These are phyloP conservation scores for Saccharomyces mikatae DNA, from an alignment of 805 yeast species.

Conservation along the genomic window DNA sequence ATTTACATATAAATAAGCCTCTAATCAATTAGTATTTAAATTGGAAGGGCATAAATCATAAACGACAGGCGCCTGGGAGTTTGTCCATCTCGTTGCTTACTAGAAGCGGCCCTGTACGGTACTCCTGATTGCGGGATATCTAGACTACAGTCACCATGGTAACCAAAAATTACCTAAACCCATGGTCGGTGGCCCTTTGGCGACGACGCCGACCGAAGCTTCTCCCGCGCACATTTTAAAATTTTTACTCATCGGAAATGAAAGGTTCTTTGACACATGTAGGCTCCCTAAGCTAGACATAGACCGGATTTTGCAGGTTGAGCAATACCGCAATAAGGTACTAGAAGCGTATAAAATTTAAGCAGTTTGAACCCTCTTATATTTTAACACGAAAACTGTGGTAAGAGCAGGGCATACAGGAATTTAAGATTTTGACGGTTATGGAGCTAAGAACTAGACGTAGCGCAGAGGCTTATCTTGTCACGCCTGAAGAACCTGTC, in stretches of 20 bases:
- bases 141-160: neutral
- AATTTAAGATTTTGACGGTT: neutral
- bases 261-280: neutral
- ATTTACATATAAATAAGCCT: neutral
- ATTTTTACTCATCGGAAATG: neutral
- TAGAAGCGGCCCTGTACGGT: neutral
- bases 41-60: neutral
- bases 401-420: neutral
- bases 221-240: neutral
- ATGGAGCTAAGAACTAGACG: conserved; percentile 5
- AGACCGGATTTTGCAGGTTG: neutral
- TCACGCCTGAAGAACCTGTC: conserved; percentile 21
- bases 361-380: neutral
- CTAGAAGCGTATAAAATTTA: neutral
- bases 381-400: neutral
- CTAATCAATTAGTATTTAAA: neutral
- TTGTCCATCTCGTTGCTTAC: neutral
- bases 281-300: neutral
- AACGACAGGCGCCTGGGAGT: neutral
- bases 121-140: neutral
- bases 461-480: conserved; percentile 12
- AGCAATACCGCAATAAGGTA: neutral
- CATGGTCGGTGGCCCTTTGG: neutral
- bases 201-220: neutral
- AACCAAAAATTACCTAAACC: neutral